These are phyloP conservation scores for Penicillium fimorum DNA, from an alignment of 495 filamentous ascomycete genomes.

Conservation along the genomic window DNA sequence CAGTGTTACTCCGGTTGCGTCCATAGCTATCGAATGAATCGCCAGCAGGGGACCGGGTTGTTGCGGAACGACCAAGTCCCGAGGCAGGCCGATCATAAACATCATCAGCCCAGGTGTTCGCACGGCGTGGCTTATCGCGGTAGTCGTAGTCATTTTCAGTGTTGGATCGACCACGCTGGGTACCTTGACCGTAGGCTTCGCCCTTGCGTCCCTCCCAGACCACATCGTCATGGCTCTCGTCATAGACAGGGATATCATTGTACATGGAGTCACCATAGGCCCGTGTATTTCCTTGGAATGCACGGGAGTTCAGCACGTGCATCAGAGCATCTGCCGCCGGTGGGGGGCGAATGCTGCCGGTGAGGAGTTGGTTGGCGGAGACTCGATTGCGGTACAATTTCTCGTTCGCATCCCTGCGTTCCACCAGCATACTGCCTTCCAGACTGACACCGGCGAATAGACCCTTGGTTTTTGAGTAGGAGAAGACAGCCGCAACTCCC, in stretches of 20 bases:
- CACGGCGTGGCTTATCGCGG: constrained; percentile 61
- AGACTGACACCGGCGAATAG: constrained; percentile 93
- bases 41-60: constrained; percentile 41
- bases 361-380: constrained; percentile 79
- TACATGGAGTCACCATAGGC: constrained; percentile 69
- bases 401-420: constrained; percentile 93
- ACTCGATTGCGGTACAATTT: constrained; percentile 85
- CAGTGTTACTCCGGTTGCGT: constrained; percentile 47
- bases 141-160: constrained; percentile 59
- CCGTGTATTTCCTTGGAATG: constrained; percentile 65
- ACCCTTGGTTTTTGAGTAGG: constrained; percentile 96
- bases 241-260: constrained; percentile 92
- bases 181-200: constrained; percentile 72
- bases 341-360: constrained; percentile 73
- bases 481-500: constrained; percentile 89
- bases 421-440: constrained; percentile 86
- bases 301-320: constrained; percentile 75
- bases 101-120: constrained; percentile 87
- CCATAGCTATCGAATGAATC: constrained; percentile 53
- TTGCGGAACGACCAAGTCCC: constrained; percentile 50
- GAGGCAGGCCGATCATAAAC: constrained; percentile 68
- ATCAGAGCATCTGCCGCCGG: constrained; percentile 80
- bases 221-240: constrained; percentile 80
- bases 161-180: constrained; percentile 57
- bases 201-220: constrained; percentile 88